Percentiles rank a stretch among this genome's conserved stretches.
Conservation (phyloP, 305 asterid species). For the Rubia tinctorum region DNA sequence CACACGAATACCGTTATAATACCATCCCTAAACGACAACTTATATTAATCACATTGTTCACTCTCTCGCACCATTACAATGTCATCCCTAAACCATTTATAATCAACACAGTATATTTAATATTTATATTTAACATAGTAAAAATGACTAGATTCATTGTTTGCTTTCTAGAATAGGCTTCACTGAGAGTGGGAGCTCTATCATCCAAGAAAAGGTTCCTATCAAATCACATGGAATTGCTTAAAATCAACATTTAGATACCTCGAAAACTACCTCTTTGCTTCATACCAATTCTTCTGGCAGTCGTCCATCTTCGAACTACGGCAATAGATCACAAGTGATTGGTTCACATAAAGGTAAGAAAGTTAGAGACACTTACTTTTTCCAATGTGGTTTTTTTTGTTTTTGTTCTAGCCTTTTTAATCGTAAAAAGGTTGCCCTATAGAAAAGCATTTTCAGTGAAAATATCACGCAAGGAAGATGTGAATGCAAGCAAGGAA, state of each 20-base stretch:
- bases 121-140: too few relatives aligned
- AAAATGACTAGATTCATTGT: too few relatives aligned
- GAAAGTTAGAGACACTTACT: constrained; percentile 10
- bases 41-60: too few relatives aligned
- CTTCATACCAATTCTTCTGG: constrained; percentile 44
- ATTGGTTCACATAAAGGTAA: constrained; percentile 73
- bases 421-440: constrained; percentile 10
- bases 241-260: constrained; percentile 51
- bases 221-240: constrained; percentile 44
- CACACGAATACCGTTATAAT: too few relatives aligned
- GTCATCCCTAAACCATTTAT: too few relatives aligned
- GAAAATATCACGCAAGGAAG: too few relatives aligned
- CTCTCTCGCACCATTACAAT: too few relatives aligned
- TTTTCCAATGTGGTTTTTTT: constrained; percentile 9
- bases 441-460: too few relatives aligned
- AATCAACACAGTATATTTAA: too few relatives aligned
- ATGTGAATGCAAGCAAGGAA: too few relatives aligned
- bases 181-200: constrained; percentile 42
- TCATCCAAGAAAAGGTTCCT: constrained; percentile 39
- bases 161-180: constrained; percentile 38
- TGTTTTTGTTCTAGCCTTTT: constrained; percentile 7
- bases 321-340: constrained; percentile 60
- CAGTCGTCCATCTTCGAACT: constrained; percentile 69
- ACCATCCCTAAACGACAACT: too few relatives aligned
- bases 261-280: too few relatives aligned